Evolutionary conservation across 179 eudicot genomes (phyloP), one percentile per base, ranked within the genome.

Genomic region (Silene noctiflora): DNA sequence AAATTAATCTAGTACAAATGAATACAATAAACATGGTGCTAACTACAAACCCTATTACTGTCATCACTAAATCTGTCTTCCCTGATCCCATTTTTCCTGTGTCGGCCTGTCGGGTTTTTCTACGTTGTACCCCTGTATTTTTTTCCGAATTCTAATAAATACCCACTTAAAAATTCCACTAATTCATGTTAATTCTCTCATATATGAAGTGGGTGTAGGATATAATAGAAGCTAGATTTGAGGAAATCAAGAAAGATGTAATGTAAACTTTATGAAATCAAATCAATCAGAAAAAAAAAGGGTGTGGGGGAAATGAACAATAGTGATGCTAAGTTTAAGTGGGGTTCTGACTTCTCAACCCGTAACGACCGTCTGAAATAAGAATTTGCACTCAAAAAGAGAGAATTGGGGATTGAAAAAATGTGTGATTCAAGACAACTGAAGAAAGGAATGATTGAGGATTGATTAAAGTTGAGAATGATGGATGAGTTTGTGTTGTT

Each of bases 11-110:
- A 5, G 98, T 90, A 74, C 98, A 94, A 0, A 94, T 92, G 81
- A 94, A 94, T 16, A 94, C 94, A 33, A 94, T 92, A 75, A 94
- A 94, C 82, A 92, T 76, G 35, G 88, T 88, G 76, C 97, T 94
- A 17, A 92, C 92, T n/a, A 89, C 80, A 73, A 92, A 94, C 56
- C 96, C 98, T 74, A 92, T 89, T 80, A 91, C 97, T 33, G 97
- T 94, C 97, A 92, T 92, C 83, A 94, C 98, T 82, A 92, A 78
- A 79, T 94, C 92, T 69, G 84, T 80, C 66, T 89, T 90, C 12
- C 89, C 78, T 42, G 96, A 86, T 31, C 81, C 76, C 88, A 92
- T 92, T 73, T 73, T 72, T 51, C 10, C 17, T 51, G 39, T 14
- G 4, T 51, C 6, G 1, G 1, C 39, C 7, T 4, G 17, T 51